A percentile compares a stretch with the other conserved stretches of the same genome.
phyloP scores from a whole-genome alignment of 805 yeast species.

The Wickerhamiella slavikovae region DNA sequence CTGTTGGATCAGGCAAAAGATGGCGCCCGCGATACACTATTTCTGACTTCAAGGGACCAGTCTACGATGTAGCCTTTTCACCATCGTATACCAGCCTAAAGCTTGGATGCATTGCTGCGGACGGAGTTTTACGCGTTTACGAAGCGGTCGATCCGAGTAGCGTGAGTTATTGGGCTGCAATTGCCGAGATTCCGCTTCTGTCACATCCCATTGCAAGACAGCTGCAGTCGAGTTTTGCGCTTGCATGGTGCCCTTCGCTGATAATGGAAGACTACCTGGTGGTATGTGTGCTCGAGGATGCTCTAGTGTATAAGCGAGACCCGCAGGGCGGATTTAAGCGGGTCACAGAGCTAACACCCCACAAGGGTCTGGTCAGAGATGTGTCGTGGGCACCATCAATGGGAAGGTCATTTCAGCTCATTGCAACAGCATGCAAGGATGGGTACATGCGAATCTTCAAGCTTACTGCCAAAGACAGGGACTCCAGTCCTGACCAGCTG shows the following conservation, averaged over 20 bases:
- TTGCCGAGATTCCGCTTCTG: conserved; percentile 42
- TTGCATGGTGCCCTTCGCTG: conserved; percentile 82
- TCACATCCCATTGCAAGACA: conserved; percentile 57
- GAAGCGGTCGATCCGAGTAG: conserved; percentile 85
- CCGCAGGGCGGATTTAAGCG: conserved; percentile 22
- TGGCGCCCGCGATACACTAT: conserved; percentile 62
- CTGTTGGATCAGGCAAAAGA: conserved; percentile 56
- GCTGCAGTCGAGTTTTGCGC: conserved; percentile 64
- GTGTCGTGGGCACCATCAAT: conserved; percentile 94
- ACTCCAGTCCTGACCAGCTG: neutral
- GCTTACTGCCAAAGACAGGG: conserved; percentile 16
- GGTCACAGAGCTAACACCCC: conserved; percentile 58
- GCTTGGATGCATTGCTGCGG: conserved; percentile 73
- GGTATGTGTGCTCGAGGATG: conserved; percentile 74
- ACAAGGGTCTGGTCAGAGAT: conserved; percentile 66
- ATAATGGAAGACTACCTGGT: conserved; percentile 63
- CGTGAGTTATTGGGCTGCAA: conserved; percentile 57
- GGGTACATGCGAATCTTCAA: conserved; percentile 78
- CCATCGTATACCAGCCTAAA: conserved; percentile 67
- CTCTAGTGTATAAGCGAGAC: conserved; percentile 46
- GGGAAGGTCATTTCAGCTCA: conserved; percentile 70
- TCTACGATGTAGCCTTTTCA: conserved; percentile 78
- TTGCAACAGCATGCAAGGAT: conserved; percentile 93
- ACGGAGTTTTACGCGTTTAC: conserved; percentile 67
- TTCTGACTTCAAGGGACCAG: conserved; percentile 73